phyloP scores from a whole-genome alignment of 768 basidiomycete species.

The Pulveroboletus ravenelii region DNA sequence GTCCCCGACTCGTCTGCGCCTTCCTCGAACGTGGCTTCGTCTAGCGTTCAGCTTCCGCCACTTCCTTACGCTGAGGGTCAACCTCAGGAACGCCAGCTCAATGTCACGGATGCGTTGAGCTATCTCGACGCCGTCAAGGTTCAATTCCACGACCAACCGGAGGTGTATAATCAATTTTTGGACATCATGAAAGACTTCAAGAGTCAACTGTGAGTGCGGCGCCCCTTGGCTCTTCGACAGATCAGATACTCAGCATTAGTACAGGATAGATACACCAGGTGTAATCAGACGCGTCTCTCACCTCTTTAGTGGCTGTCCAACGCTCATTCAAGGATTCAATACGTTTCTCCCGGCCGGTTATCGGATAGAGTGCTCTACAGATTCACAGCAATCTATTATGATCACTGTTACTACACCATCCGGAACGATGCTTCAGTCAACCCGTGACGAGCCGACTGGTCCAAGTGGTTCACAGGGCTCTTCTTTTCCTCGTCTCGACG shows the following conservation, averaged over 20 bases:
- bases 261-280: constrained; percentile 93
- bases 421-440: constrained; percentile 58
- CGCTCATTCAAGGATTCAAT: constrained; percentile 96
- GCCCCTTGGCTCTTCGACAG: not conserved
- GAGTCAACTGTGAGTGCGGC: constrained; percentile 47
- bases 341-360: constrained; percentile 95
- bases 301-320: constrained; percentile 85
- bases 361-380: constrained; percentile 76
- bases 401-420: constrained; percentile 78
- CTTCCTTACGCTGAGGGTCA: constrained; percentile 26
- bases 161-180: constrained; percentile 59
- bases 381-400: constrained; percentile 56
- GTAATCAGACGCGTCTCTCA: constrained; percentile 94
- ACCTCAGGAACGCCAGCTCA: constrained; percentile 42
- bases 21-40: not conserved
- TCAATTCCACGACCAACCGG: constrained; percentile 53
- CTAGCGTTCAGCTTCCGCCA: constrained; percentile 15
- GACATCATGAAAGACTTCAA: constrained; percentile 78
- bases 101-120: constrained; percentile 57
- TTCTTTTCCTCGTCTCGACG: constrained; percentile 23
- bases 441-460: constrained; percentile 39
- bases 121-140: constrained; percentile 64
- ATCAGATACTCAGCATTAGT: not conserved
- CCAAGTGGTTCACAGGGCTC: constrained; percentile 38
- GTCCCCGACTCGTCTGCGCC: constrained; percentile 7